phyloP scores from a whole-genome alignment of 768 basidiomycete species.

The Mycena belliarum region DNA sequence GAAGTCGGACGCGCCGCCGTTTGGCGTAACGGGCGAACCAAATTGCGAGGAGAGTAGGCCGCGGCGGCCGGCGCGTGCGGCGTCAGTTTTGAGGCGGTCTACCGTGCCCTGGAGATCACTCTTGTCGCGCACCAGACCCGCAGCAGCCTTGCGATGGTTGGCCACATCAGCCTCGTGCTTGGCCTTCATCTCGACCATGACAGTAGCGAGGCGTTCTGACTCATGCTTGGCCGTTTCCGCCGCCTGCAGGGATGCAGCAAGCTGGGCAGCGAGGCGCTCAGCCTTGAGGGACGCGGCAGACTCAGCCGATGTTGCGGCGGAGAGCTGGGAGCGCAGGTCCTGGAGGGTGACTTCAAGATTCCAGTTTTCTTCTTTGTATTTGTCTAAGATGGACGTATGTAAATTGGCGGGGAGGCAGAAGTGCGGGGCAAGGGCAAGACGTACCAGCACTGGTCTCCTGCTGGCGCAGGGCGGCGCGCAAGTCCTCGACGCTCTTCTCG shows the following conservation, averaged over 20 bases:
- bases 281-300: slow-evolving; percentile 77
- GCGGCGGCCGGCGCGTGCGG: slow-evolving; percentile 61
- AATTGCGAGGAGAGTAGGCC: slow-evolving; percentile 50
- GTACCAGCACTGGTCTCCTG: slow-evolving; percentile 82
- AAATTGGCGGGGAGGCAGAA: not conserved
- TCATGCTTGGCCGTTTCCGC: slow-evolving; percentile 89
- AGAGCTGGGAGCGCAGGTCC: slow-evolving; percentile 73
- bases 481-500: slow-evolving; percentile 73
- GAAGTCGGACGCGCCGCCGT: slow-evolving; percentile 46
- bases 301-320: slow-evolving; percentile 59
- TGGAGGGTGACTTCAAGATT: slow-evolving; percentile 93
- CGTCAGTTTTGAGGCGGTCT: slow-evolving; percentile 74
- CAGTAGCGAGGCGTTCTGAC: slow-evolving; percentile 63
- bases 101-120: slow-evolving; percentile 83
- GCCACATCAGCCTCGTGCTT: slow-evolving; percentile 97
- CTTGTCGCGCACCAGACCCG: slow-evolving; percentile 89
- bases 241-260: slow-evolving; percentile 71
- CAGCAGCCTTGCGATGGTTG: slow-evolving; percentile 83
- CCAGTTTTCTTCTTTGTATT: slow-evolving; percentile 99
- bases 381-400: slow-evolving; percentile 64
- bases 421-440: slow-evolving; percentile 24
- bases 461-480: slow-evolving; percentile 70
- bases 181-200: slow-evolving; percentile 73
- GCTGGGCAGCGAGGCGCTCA: slow-evolving; percentile 74
- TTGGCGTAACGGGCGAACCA: slow-evolving; percentile 75